Base-by-base conservation (phyloP, 129 eudicot genomes). In the Glebionis coronaria region DNA sequence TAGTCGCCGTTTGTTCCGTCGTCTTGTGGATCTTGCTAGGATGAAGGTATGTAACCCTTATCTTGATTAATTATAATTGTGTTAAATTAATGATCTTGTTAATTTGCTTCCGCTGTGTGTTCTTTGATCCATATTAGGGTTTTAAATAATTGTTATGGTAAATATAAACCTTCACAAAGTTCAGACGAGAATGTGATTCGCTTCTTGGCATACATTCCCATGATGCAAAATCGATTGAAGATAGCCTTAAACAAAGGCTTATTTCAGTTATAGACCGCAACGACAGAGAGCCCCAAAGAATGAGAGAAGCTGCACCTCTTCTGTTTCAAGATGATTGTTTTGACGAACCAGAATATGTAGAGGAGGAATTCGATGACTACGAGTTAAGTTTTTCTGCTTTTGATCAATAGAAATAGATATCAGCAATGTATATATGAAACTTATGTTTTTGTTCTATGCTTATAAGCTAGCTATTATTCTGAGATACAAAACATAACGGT, bases 231-330 rank as follows among this genome's bases (percentile, higher is more conserved):
- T 73, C 69, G 13, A 74, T 93, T 50, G 92, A 81, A 70, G 67
- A 77, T 40, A 80, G 82, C 80, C 86, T 93, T 56, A 81, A 75
- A 73, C 86, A 80, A 21, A 84, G 69, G 83, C 81, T 93, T 61
- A 56, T 86, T 47, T 84, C 88, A 67, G 90, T 77, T 40, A 74
- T 88, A 49, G 86, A 84, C 57, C 21, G 60, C 54, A 79, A 82
- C 65, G 98, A 93, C 79, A 80, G 82, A 56, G 74, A 79, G 74
- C 78, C 89, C 25, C 71, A 60, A 16, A 76, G 79, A 76, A 66
- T 57, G 64, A 82, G 63, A 78, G 88, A 84, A 68, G 70, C 75
- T 28, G 70, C 81, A 58, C 25, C 25, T 23, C 70, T 72, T 73
- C 96, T 93, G 57, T 93, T 88, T 38, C 61, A 70, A 4, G 88